phyloP scores from a whole-genome alignment of 2,329 filamentous ascomycete species.

The Alternaria gansuensis region DNA sequence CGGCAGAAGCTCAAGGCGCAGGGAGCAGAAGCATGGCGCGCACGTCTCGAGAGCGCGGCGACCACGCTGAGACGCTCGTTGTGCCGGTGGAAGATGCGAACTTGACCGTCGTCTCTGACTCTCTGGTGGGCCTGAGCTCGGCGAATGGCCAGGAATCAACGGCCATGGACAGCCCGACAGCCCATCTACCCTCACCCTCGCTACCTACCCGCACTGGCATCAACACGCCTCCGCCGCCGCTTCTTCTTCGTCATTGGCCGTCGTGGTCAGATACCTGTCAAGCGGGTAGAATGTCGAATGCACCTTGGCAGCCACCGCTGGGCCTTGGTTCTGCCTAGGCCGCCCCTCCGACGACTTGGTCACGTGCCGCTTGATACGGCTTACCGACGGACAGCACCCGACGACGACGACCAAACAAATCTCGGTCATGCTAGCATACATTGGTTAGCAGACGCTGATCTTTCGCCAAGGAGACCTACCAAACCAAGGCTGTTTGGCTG shows the following conservation, averaged over 20 bases:
- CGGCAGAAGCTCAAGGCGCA: constrained; percentile 19
- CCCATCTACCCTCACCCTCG: not conserved
- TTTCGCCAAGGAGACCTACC: not conserved
- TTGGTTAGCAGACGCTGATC: not conserved
- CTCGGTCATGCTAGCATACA: not conserved
- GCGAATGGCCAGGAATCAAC: not conserved
- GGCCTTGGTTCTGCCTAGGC: not conserved
- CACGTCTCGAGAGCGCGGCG: constrained; percentile 11
- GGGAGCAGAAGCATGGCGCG: constrained; percentile 23
- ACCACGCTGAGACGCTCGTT: constrained; percentile 11
- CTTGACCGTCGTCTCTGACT: constrained; percentile 18
- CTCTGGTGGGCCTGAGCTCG: constrained; percentile 17
- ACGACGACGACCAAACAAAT: constrained; percentile 5
- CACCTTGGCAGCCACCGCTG: not conserved
- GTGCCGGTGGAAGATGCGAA: constrained; percentile 17
- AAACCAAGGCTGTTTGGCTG: not conserved
- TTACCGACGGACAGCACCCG: constrained; percentile 1
- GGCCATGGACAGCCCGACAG: not conserved
- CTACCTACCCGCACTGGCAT: not conserved
- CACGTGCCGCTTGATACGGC: not conserved
- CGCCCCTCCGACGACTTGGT: not conserved
- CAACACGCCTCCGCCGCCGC: not conserved
- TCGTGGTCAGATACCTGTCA: not conserved
- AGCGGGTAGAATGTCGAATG: not conserved
- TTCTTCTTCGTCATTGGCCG: not conserved